phyloP scores from a whole-genome alignment of 116 monocot genomes.

The Posidonia oceanica region DNA sequence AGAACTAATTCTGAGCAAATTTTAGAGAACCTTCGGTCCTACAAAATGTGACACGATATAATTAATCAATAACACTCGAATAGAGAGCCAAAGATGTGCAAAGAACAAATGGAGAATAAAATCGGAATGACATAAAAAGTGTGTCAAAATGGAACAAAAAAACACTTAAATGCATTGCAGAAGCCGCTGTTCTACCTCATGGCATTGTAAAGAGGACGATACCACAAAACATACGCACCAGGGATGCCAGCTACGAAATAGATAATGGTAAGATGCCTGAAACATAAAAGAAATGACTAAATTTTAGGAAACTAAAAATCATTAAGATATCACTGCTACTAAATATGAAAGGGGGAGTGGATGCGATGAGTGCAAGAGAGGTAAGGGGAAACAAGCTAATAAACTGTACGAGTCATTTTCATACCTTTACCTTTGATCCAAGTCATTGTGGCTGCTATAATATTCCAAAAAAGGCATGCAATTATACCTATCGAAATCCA shows the following conservation, averaged over 20 bases:
- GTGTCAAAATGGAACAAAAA: background rate
- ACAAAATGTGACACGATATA: constrained; percentile 33
- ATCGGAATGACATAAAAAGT: background rate
- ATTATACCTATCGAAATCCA: too few species aligned
- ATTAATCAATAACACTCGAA: background rate
- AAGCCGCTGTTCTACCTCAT: constrained; percentile 36
- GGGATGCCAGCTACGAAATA: constrained; percentile 73
- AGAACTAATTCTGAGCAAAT: too few species aligned
- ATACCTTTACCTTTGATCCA: constrained; percentile 77
- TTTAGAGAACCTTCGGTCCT: constrained; percentile 82
- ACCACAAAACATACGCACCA: constrained; percentile 87
- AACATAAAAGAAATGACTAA: background rate
- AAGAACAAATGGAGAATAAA: background rate
- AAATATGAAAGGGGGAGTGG: background rate
- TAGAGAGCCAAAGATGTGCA: background rate
- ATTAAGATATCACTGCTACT: background rate
- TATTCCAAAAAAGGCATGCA: constrained; percentile 67
- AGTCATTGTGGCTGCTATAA: constrained; percentile 54
- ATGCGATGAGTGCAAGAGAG: background rate
- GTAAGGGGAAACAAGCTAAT: background rate
- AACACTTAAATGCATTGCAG: background rate
- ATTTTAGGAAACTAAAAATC: background rate
- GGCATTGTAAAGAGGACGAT: constrained; percentile 78
- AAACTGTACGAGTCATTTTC: background rate
- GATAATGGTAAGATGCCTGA: constrained; percentile 70